Evolutionary conservation across 495 filamentous ascomycete genomes (phyloP), one percentile per base, ranked within the genome.

Genomic region (Clavariopsis aquatica): DNA sequence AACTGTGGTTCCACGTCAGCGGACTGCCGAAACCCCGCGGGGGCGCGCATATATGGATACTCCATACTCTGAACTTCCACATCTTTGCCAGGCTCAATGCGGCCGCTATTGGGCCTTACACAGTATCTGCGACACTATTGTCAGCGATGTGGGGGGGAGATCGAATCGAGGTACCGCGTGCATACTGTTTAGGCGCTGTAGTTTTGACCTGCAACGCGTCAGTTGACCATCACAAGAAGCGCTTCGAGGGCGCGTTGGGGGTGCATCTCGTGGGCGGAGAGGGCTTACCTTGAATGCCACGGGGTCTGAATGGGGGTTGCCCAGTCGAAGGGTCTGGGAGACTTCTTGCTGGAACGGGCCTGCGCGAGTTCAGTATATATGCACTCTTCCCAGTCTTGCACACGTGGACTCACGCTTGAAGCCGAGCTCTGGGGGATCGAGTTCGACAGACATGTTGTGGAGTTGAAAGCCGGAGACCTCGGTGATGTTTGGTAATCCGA

Each of bases 171-270:
- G n/a, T n/a, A n/a, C 41, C 28, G 29, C 36, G 56, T 24, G 76
- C 90, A 72, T 91, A 98, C 93, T 97, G 93, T 78, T 98, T 98
- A 6, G 95, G 94, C 27, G 95, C 95, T 60, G 94, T 98, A 41
- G 94, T 98, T 86, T 98, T 98, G 74, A 98, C 94, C 93, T 97
- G 61, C 13, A 69, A 29, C 60, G 38, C 55, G 59, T 64, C 60
- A 71, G 61, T 43, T 20, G 52, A 49, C 52, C 27, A 17, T 17
- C 13, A 43, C 13, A 9, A 43, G 15, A 10, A 43, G 38, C 38
- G 38, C 38, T 43, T 43, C 2, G 17, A 19, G 55, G 46, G 7
- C 13, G 60, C 60, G 65, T 56, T 15, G 36, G 24, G 24, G 34
- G 60, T 51, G 57, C 57, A 45, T 67, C 17, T 55, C 26, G n/a